phyloP scores from a whole-genome alignment of 495 filamentous ascomycete species.

The Penicillium bialowiezense region DNA sequence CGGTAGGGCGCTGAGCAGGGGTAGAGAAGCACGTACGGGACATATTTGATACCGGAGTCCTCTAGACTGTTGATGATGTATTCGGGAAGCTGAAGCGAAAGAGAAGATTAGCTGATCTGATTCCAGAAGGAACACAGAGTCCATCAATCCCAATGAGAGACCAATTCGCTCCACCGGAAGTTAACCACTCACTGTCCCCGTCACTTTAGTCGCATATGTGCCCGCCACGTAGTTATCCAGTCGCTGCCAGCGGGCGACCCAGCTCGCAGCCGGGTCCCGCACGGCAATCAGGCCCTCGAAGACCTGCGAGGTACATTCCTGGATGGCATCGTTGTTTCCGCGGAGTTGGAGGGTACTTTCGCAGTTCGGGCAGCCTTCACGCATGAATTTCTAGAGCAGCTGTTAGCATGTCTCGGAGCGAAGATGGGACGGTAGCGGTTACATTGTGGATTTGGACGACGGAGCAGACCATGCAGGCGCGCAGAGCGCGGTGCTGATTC shows the following conservation, averaged over 20 bases:
- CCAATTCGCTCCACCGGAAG: too few species aligned
- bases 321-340: constrained; percentile 72
- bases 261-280: constrained; percentile 72
- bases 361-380: constrained; percentile 93
- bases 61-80: constrained; percentile 64
- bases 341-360: constrained; percentile 82
- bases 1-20: neutral
- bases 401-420: neutral
- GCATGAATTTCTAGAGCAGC: constrained; percentile 64
- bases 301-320: constrained; percentile 91
- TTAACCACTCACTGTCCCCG: constrained; percentile 57
- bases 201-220: constrained; percentile 91
- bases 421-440: constrained; percentile 25
- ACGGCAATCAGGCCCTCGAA: constrained; percentile 87
- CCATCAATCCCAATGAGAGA: too few species aligned
- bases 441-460: constrained; percentile 79
- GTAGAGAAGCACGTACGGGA: constrained; percentile 47
- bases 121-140: too few species aligned
- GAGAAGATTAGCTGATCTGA: neutral
- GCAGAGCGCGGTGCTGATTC: constrained; percentile 71
- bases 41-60: constrained; percentile 67
- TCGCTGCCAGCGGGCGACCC: constrained; percentile 95
- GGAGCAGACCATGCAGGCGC: constrained; percentile 98
- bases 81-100: constrained; percentile 47
- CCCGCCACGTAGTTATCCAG: constrained; percentile 81